Conservation (phyloP, 495 filamentous ascomycete genomes). For the Neurospora sp. region DNA sequence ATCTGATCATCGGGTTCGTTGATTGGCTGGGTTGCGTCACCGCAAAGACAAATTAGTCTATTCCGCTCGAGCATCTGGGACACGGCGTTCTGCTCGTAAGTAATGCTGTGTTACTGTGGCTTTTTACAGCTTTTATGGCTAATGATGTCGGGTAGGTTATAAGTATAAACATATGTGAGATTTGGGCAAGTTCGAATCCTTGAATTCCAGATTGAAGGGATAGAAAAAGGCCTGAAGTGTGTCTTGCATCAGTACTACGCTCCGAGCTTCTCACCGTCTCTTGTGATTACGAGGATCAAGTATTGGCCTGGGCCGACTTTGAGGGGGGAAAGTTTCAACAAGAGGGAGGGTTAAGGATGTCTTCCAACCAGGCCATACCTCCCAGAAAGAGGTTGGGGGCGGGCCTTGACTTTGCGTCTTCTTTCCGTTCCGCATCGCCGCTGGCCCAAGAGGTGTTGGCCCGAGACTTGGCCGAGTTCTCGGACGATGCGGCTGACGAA, state of each 20-base stretch:
- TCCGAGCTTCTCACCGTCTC: background rate
- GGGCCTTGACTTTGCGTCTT: slow-evolving; percentile 14
- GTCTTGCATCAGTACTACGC: background rate
- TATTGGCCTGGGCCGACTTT: background rate
- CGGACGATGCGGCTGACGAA: slow-evolving; percentile 41
- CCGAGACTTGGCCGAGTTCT: slow-evolving; percentile 53
- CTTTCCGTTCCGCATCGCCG: slow-evolving; percentile 47
- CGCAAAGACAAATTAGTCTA: background rate
- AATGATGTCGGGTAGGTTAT: background rate
- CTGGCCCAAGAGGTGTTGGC: slow-evolving; percentile 61
- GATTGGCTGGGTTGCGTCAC: background rate
- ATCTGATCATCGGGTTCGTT: background rate
- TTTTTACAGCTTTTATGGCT: background rate
- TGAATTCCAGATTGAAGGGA: background rate
- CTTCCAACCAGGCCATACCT: slow-evolving; percentile 1
- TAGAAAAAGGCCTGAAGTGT: background rate
- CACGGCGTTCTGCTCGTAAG: background rate
- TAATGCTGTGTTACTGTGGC: background rate
- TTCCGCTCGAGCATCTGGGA: background rate
- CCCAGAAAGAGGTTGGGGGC: background rate
- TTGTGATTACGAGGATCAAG: background rate
- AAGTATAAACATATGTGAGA: background rate
- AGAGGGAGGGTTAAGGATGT: background rate
- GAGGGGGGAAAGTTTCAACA: background rate
- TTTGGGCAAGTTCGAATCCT: background rate